Base-by-base conservation (phyloP, 139 green algal species). In the Tetradesmus lagerheimii region DNA sequence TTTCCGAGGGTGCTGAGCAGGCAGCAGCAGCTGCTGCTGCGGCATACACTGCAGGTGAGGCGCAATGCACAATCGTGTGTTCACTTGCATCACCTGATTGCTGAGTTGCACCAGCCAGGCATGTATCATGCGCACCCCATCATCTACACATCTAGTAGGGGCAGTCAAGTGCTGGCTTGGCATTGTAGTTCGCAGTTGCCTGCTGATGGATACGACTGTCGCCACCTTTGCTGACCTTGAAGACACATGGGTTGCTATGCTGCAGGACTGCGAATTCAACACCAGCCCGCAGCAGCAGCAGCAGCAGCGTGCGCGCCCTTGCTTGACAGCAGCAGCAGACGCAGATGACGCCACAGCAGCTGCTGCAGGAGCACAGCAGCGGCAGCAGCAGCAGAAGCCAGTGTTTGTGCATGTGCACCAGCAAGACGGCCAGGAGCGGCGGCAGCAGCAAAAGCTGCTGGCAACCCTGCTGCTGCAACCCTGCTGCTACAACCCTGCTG, bases 1-100 rank as follows among this genome's bases (percentile, higher is more conserved):
- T 93, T 91, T 35, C 90, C 90, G 23, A 4, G 31, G 0, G n/a
- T 71, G 16, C 45, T 91, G 38, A 91, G 53, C n/a, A n/a, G 41
- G 9, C 47, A 82, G 53, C 85, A 92, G 71, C 89, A 91, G 84
- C 29, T 34, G 85, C 79, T 80, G 77, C 45, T 92, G 90, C 39
- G 79, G 23, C 9, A n/a, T 6, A 41, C 66, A n/a, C 34, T 86
- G 77, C 14, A 18, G 43, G 53, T 38, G 82, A 79, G 16, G 34
- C 14, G n/a, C 18, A 35, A 29, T 62, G 47, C 47, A 62, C n/a
- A 14, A n/a, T 34, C 16, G 23, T 53, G 76, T n/a, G n/a, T n/a
- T n/a, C n/a, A n/a, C n/a, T n/a, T n/a, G n/a, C n/a, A n/a, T n/a
- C n/a, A n/a, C n/a, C n/a, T n/a, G n/a, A n/a, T n/a, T n/a, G n/a